Base-by-base conservation (phyloP, 345 rosid species). In the Physaria fendleri region DNA sequence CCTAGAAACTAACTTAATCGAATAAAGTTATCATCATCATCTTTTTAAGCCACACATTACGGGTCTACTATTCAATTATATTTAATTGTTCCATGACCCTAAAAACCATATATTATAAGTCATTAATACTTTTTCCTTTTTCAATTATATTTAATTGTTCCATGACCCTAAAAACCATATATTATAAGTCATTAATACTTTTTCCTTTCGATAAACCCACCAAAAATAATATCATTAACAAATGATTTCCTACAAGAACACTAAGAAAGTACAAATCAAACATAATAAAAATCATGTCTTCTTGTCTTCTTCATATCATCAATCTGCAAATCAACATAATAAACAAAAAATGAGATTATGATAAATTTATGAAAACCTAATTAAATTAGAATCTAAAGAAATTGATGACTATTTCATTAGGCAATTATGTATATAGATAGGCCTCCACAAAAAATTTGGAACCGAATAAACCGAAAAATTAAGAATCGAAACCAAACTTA, bases 11-110 rank as follows among this genome's bases (percentile, higher is more conserved):
- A 67, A 9, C 50, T 50, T 50, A n/a, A 9, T 24, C 60, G 66
- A 51, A 59, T 59, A 42, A 67, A 59, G 54, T 51, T 42, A 50
- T 24, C 66, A 51, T 68, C 22, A 50, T 24, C 66, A 51, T 68
- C 22, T 50, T 68, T 35, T 68, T 29, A 59, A 59, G 61, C 48
- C 66, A 43, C 39, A 59, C 61, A 42, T 13, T 68, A 42, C 47
- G 49, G 32, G 38, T 27, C 54, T n/a, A 59, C 60, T 51, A 25
- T 51, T 43, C 21, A 51, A 17, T n/a, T n/a, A 20, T 51, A 32
- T 33, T 59, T 42, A 59, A 40, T 5, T 39, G 24, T 59, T 30
- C 51, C 11, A 15, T 21, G 10, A 21, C 13, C 12, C 51, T 39
- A 39, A 33, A 47, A 23, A 25, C 22, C 51, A 20, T 22, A 64